phyloP scores from a whole-genome alignment of 495 filamentous ascomycete species.

The Filosporella fistucella region DNA sequence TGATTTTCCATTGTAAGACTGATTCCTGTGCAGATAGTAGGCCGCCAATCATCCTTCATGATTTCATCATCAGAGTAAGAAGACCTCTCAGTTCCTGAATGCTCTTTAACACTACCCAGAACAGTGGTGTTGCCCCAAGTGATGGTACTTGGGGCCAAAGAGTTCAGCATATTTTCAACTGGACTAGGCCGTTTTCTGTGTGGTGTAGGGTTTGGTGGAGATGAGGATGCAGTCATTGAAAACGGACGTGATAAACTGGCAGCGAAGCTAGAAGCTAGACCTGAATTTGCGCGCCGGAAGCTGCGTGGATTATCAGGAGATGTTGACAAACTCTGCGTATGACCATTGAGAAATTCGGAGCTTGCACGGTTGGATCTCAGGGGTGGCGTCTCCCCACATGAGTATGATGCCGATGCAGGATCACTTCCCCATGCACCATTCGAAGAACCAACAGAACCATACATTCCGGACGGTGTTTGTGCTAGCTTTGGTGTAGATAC shows the following conservation, averaged over 20 bases:
- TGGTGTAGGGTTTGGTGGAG: conserved; percentile 48
- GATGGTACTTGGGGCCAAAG: conserved; percentile 51
- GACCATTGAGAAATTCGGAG: conserved; percentile 15
- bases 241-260: conserved; percentile 72
- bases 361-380: conserved; percentile 25
- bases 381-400: conserved; percentile 66
- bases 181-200: conserved; percentile 65
- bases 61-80: conserved; percentile 41
- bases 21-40: conserved; percentile 33
- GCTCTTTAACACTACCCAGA: conserved; percentile 41
- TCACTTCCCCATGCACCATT: conserved; percentile 46
- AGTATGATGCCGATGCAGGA: conserved; percentile 47
- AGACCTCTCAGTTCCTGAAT: conserved; percentile 32
- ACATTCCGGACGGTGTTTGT: conserved; percentile 49
- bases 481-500: conserved; percentile 56
- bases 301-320: conserved; percentile 62
- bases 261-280: conserved; percentile 58
- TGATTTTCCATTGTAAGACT: conserved; percentile 70
- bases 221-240: conserved; percentile 61
- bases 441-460: conserved; percentile 56
- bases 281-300: conserved; percentile 48
- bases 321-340: conserved; percentile 49
- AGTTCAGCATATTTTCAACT: conserved; percentile 59
- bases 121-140: conserved; percentile 64
- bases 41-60: conserved; percentile 33